A percentile compares a stretch with the other conserved stretches of the same genome.
phyloP scores from a whole-genome alignment of 2,329 filamentous ascomycete species.

The Tolypocladium capitatum region DNA sequence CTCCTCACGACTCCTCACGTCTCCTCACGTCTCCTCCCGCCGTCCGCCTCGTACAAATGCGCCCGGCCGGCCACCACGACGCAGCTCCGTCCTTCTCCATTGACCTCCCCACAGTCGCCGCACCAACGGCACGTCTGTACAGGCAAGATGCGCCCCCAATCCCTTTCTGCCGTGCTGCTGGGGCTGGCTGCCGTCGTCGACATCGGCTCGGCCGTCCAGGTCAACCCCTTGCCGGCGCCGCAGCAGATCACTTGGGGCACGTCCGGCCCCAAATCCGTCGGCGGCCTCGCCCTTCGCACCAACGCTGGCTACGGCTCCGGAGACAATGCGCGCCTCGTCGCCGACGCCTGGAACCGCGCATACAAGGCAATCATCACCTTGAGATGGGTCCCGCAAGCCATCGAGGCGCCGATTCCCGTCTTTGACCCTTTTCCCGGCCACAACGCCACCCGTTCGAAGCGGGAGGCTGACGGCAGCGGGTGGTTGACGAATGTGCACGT shows the following conservation, averaged over 20 bases:
- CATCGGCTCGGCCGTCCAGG: conserved; percentile 9
- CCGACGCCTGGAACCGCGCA: conserved; percentile 35
- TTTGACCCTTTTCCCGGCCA: conserved; percentile 36
- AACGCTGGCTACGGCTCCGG: conserved; percentile 6
- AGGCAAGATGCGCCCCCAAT: background rate
- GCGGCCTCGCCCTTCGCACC: conserved; percentile 5
- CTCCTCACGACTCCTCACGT: too few relatives aligned
- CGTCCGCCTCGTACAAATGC: too few relatives aligned
- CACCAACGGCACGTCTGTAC: background rate
- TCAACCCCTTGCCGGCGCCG: conserved; percentile 14
- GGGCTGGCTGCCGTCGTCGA: conserved; percentile 2
- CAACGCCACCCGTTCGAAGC: conserved; percentile 15
- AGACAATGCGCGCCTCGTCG: conserved; percentile 17
- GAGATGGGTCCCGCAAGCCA: conserved; percentile 39
- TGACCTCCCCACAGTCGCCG: background rate
- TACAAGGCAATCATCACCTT: conserved; percentile 31
- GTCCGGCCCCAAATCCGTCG: conserved; percentile 9
- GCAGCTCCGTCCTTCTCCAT: background rate
- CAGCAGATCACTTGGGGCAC: conserved; percentile 12
- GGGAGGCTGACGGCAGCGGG: conserved; percentile 6
- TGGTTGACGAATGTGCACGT: conserved; percentile 30
- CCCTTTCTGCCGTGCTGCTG: background rate
- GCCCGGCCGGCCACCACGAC: too few relatives aligned
- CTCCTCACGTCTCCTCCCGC: too few relatives aligned
- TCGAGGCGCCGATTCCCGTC: conserved; percentile 34